phyloP scores from a whole-genome alignment of 1,284 basidiomycete species.

The Cryptococcus amylolentus region DNA sequence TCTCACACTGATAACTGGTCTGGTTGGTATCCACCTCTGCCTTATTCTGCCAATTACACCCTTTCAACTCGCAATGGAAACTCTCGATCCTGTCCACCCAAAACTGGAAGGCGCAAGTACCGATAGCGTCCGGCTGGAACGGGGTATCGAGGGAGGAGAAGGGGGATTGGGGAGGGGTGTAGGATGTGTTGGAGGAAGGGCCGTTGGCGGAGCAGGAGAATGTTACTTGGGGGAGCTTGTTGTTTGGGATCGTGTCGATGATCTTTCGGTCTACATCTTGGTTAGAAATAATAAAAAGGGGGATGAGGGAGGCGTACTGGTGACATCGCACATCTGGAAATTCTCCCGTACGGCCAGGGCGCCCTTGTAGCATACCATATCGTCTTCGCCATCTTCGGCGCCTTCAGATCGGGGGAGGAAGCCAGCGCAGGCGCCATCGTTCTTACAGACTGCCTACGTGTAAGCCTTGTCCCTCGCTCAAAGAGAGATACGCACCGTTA shows the following conservation, averaged over 20 bases:
- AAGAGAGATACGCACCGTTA: conserved; percentile 64
- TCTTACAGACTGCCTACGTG: conserved; percentile 68
- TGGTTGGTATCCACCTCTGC: conserved; percentile 58
- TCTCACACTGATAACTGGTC: conserved; percentile 73
- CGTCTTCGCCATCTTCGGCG: conserved; percentile 53
- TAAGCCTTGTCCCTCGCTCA: neutral
- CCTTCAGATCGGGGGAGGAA: conserved; percentile 63
- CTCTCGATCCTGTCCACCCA: conserved; percentile 93
- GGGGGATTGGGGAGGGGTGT: conserved; percentile 2
- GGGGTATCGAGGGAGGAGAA: neutral
- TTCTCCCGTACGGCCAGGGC: conserved; percentile 87
- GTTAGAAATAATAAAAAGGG: neutral
- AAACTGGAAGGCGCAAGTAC: conserved; percentile 90
- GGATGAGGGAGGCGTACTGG: conserved; percentile 60
- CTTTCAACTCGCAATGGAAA: conserved; percentile 84
- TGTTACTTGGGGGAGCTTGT: conserved; percentile 83
- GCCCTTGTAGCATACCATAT: conserved; percentile 91
- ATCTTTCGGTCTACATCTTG: conserved; percentile 70
- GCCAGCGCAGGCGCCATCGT: conserved; percentile 68
- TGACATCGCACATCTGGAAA: conserved; percentile 97
- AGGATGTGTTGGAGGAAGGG: conserved; percentile 30
- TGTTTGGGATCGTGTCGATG: conserved; percentile 77
- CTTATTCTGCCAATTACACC: conserved; percentile 46
- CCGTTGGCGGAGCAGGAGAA: conserved; percentile 68
- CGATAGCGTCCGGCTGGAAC: conserved; percentile 17